Percentiles rank a stretch among this genome's conserved stretches.
Conservation (phyloP, 139 green algal species). For the Closterium sp. region DNA sequence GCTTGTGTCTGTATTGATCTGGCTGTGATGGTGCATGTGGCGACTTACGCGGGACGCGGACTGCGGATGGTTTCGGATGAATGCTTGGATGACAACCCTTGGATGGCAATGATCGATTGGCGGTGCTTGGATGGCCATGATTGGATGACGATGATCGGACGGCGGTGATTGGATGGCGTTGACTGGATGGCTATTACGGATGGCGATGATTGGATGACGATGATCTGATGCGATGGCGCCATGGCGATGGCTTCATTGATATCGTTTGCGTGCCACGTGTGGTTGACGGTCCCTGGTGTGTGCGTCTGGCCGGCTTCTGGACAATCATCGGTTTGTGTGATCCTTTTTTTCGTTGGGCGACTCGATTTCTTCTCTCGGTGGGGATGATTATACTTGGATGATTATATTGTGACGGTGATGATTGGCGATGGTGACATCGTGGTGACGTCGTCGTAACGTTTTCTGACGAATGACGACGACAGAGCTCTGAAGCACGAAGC, state of each 20-base stretch:
- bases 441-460: not conserved
- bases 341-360: not conserved
- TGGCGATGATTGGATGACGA: not conserved
- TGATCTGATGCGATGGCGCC: not conserved
- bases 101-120: not conserved
- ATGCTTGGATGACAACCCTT: not conserved
- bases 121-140: not conserved
- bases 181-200: not conserved
- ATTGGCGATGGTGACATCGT: not conserved
- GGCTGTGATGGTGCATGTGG: not conserved
- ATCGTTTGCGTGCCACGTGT: not conserved
- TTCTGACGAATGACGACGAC: not conserved
- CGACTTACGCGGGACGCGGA: not conserved
- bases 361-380: not conserved
- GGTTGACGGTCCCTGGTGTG: not conserved
- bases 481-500: conserved; percentile 27
- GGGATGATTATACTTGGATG: not conserved
- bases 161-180: not conserved
- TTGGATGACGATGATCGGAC: not conserved
- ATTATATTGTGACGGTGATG: not conserved
- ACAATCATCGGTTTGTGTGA: not conserved
- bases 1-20: not conserved
- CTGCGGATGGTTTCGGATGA: not conserved
- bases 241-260: not conserved
- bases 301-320: not conserved